Evolutionary conservation across 768 basidiomycete genomes (phyloP), one percentile per base, ranked within the genome.

Genomic region (Hygrocybe coccinea): DNA sequence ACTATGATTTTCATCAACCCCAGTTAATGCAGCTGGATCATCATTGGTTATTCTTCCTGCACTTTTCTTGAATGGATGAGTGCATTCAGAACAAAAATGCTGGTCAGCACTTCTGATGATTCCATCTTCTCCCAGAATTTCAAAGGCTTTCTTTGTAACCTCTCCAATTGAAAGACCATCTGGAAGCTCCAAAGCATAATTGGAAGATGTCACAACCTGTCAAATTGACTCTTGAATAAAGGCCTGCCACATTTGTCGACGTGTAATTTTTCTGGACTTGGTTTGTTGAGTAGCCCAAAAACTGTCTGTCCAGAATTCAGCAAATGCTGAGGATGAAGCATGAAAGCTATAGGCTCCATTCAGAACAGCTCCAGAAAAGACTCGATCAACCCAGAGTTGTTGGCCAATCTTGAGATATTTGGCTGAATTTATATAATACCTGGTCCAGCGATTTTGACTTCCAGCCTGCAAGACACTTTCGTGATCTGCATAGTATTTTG

Each of bases 141-240:
- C 36, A 44, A 52, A 61, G 47, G 60, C 60, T 11, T 49, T 50
- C 22, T 44, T 59, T 8, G 58, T 56, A 15, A 61, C 25, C 15
- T 59, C 50, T 11, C 51, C 54, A 52, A 59, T 56, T 3, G 37
- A 1, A 10, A 61, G 33, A 12, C 41, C 34, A 34, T 61, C 57
- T 35, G 12, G n/a, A 14, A 61, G 29, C 1, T 37, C 39, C 11
- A 61, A 24, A 34, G 11, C 24, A 47, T 15, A 19, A 14, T 21
- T 21, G 19, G 45, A 19, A 3, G 19, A 56, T 36, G 14, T 19
- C 12, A 60, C 62, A 54, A 63, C 48, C 12, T 43, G 25, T 2
- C 60, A 35, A n/a, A 65, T 55, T 24, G 64, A 61, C 47, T 65
- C 60, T 19, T 63, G 51, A 41, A 65, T 51, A 62, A 63, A 65